These are phyloP conservation scores for Syncephalastrum monosporum DNA, from an alignment of 371 early-diverging fungal species.

Conservation along the genomic window DNA sequence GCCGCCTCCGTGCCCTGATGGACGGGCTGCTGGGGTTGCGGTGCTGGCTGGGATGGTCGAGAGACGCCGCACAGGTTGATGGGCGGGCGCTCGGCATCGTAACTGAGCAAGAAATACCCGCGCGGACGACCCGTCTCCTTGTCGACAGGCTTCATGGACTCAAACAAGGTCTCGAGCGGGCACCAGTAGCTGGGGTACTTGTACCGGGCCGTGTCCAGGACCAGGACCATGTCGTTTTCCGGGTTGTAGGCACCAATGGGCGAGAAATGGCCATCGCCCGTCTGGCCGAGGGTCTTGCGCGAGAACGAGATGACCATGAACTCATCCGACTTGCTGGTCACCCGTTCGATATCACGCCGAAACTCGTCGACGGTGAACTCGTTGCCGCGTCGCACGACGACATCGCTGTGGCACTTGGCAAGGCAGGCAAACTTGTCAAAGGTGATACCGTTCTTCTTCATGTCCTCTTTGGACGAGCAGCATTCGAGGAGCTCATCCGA, in stretches of 20 bases:
- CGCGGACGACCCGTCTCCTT: constrained; percentile 76
- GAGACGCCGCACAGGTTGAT: constrained; percentile 36
- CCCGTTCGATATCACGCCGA: constrained; percentile 64
- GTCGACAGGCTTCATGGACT: constrained; percentile 82
- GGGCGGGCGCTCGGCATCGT: constrained; percentile 44
- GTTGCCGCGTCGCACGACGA: constrained; percentile 68
- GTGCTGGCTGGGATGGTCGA: constrained; percentile 3
- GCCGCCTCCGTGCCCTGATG: neutral
- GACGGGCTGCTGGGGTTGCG: neutral
- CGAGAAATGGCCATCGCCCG: constrained; percentile 88
- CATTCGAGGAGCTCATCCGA: constrained; percentile 83
- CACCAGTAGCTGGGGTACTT: constrained; percentile 87
- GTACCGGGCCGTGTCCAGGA: constrained; percentile 77
- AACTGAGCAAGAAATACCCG: constrained; percentile 83
- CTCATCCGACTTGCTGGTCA: constrained; percentile 66
- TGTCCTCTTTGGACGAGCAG: constrained; percentile 73
- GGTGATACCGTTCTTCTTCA: constrained; percentile 84
- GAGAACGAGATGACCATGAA: constrained; percentile 90
- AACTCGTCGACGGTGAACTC: constrained; percentile 75
- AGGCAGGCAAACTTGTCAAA: constrained; percentile 88
- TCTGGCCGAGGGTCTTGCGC: constrained; percentile 78
- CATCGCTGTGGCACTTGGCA: constrained; percentile 84
- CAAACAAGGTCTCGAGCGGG: constrained; percentile 67
- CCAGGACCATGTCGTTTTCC: constrained; percentile 65
- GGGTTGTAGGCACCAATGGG: constrained; percentile 74